Evolutionary conservation across 1,284 basidiomycete species (phyloP), one percentile per base, ranked within the genome.

Genomic region (Kwoniella shivajii): DNA sequence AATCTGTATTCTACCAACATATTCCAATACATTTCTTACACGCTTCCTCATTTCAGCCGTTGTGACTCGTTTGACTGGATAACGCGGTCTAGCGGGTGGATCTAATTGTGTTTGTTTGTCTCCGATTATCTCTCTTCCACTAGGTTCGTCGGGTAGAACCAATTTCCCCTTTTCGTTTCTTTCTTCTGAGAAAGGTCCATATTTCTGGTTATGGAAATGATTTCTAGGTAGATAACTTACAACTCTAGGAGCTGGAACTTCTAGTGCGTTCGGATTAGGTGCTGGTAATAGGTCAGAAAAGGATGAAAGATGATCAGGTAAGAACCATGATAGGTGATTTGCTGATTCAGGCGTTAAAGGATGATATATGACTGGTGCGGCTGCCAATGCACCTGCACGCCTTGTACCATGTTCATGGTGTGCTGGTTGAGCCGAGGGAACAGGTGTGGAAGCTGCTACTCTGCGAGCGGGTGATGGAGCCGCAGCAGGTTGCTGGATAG

Each of bases 31-130:
- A 54, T 88, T 86, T 43, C 92, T 83, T 20, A 96, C 92, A 20
- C 95, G 86, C 80, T 98, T 97, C 75, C 92, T 90, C 92, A 99
- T 96, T 74, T 99, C 95, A 18, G 87, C 88, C 24, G 95, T 87
- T 65, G 93, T 96, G 84, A 88, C 92, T 50, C 95, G 84, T 76
- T 96, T 95, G 61, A 86, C 85, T 0, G 95, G 95, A 86, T 92
- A 99, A 67, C 90, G 89, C 56, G 97, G 88, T 74, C 92, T 90
- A 24, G 93, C 91, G 1, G 92, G 90, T 38, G 91, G 83, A 75
- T 97, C 94, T 64, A 86, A 82, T 41, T 76, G 75, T 59, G 82
- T 83, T 4, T 54, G 51, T 14, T 71, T 59, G 16, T 71, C 64
- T 10, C 67, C 68, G 10, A 67, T 60, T 0, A 62, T 52, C 44